Percentiles rank a stretch among this genome's conserved stretches.
phyloP scores from a whole-genome alignment of 2,329 filamentous ascomycete genomes.

The Venturia carpophila region DNA sequence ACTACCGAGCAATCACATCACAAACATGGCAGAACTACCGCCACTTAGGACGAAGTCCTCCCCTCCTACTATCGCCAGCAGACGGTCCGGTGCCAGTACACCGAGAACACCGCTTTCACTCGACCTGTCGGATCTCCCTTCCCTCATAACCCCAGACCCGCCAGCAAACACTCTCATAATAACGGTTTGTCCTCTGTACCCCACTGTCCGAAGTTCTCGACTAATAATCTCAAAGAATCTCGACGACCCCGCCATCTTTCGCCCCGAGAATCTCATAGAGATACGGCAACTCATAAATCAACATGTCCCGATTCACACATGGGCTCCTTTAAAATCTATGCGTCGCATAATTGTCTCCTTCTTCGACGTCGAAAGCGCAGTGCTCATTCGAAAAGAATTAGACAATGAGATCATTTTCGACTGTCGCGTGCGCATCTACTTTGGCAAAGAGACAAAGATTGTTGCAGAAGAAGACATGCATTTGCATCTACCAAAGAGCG shows the following conservation, averaged over 20 bases:
- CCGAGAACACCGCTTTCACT: constrained; percentile 50
- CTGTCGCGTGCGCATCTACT: constrained; percentile 58
- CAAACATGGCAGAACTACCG: constrained; percentile 10
- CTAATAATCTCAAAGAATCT: constrained; percentile 47
- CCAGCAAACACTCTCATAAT: constrained; percentile 79
- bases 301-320: constrained; percentile 66
- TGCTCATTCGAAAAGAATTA: constrained; percentile 62
- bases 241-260: constrained; percentile 64
- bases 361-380: constrained; percentile 60
- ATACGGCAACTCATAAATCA: constrained; percentile 63
- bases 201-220: neutral
- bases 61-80: neutral
- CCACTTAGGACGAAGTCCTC: constrained; percentile 4
- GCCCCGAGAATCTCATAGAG: constrained; percentile 62
- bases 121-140: constrained; percentile 65
- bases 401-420: constrained; percentile 69
- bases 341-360: constrained; percentile 75
- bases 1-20: neutral
- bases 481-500: constrained; percentile 48
- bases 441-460: constrained; percentile 46
- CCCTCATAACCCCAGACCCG: constrained; percentile 61
- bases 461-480: constrained; percentile 36
- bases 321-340: constrained; percentile 75
- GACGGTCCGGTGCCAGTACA: constrained; percentile 14
- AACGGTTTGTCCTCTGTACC: constrained; percentile 41